A percentile compares a stretch with the other conserved stretches of the same genome.
These are phyloP conservation scores for Fusarium sp. DNA, from an alignment of 2,329 filamentous ascomycete genomes.

Conservation along the genomic window DNA sequence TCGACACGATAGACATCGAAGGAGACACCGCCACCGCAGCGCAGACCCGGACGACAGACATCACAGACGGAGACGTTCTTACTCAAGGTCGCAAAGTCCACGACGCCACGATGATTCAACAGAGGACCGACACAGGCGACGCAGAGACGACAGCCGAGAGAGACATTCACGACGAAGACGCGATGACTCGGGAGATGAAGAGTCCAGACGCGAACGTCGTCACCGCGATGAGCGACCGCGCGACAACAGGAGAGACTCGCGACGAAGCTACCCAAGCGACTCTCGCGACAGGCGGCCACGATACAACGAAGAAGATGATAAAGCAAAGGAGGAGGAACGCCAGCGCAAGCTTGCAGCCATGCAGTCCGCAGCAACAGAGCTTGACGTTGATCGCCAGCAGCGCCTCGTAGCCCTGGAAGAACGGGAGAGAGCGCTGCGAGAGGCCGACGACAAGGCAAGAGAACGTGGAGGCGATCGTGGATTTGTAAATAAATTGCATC, in stretches of 20 bases:
- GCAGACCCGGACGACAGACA: slow-evolving; percentile 56
- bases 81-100: slow-evolving; percentile 62
- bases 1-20: slow-evolving; percentile 55
- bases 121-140: slow-evolving; percentile 48
- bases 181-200: slow-evolving; percentile 42
- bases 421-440: slow-evolving; percentile 72
- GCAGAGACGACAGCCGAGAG: slow-evolving; percentile 46
- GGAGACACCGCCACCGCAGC: slow-evolving; percentile 61
- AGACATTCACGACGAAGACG: slow-evolving; percentile 38
- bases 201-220: slow-evolving; percentile 29
- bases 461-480: slow-evolving; percentile 73
- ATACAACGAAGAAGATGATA: slow-evolving; percentile 44
- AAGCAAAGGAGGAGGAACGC: slow-evolving; percentile 66
- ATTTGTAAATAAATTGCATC: slow-evolving; percentile 74
- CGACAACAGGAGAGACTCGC: slow-evolving; percentile 21
- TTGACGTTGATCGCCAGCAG: slow-evolving; percentile 78
- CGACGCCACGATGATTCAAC: slow-evolving; percentile 51
- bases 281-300: slow-evolving; percentile 44
- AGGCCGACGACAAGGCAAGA: slow-evolving; percentile 75
- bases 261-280: slow-evolving; percentile 38
- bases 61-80: slow-evolving; percentile 60
- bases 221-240: slow-evolving; percentile 30
- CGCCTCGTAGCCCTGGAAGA: slow-evolving; percentile 76
- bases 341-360: slow-evolving; percentile 78
- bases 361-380: slow-evolving; percentile 76